Evolutionary conservation across 2,329 filamentous ascomycete species (phyloP).

Genomic region (Pseudogymnoascus sp.): DNA sequence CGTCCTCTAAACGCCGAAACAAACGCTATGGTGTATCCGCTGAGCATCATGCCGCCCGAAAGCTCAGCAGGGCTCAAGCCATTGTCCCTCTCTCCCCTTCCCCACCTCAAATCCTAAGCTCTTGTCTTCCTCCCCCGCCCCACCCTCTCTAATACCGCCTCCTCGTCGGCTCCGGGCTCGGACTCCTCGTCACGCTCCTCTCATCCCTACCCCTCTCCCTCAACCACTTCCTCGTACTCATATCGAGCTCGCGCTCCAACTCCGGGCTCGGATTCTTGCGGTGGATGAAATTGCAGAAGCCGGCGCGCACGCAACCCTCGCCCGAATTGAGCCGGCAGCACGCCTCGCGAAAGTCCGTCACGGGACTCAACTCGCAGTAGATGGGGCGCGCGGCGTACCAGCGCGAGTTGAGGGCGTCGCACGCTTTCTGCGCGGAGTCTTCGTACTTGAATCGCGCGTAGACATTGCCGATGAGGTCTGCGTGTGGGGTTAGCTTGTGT

Average conservation of each 20-base stretch:
- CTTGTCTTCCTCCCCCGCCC: neutral
- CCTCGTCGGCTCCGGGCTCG: slow-evolving; percentile 74
- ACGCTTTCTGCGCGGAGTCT: slow-evolving; percentile 85
- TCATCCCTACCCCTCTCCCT: slow-evolving; percentile 75
- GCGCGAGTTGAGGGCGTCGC: slow-evolving; percentile 84
- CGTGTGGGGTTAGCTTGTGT: neutral
- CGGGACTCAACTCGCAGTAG: slow-evolving; percentile 94
- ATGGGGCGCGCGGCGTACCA: slow-evolving; percentile 97
- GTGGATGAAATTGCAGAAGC: slow-evolving; percentile 99
- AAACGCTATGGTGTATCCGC: slow-evolving; percentile 3
- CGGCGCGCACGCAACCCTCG: slow-evolving; percentile 89
- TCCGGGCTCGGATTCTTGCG: slow-evolving; percentile 88
- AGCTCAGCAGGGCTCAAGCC: slow-evolving; percentile 9
- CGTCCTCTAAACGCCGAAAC: slow-evolving; percentile 8
- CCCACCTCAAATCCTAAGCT: neutral
- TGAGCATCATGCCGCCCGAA: neutral
- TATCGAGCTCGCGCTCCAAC: slow-evolving; percentile 75
- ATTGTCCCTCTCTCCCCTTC: neutral
- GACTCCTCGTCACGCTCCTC: slow-evolving; percentile 71
- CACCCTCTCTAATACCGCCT: slow-evolving; percentile 49
- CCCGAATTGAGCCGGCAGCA: slow-evolving; percentile 92
- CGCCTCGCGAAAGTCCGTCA: slow-evolving; percentile 96
- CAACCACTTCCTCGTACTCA: slow-evolving; percentile 95
- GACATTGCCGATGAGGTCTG: slow-evolving; percentile 94
- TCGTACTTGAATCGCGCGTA: slow-evolving; percentile 99